Evolutionary conservation across 2,329 filamentous ascomycete genomes (phyloP).

Genomic region (Gnomoniopsis sp.): DNA sequence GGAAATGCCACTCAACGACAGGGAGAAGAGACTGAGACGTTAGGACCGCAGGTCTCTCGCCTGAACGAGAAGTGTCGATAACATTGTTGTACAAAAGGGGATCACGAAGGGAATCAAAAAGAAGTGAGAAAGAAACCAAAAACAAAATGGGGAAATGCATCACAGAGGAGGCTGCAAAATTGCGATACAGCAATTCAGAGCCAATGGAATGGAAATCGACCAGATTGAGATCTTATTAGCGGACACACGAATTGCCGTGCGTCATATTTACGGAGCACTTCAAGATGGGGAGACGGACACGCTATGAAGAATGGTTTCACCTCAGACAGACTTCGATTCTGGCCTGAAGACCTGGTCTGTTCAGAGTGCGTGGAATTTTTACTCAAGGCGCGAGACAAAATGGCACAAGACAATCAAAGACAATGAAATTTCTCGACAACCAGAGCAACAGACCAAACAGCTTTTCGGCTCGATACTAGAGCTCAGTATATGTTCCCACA

Average conservation of each 20-base stretch:
- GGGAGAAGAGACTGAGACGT: conserved; percentile 54
- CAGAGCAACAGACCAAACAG: too few species aligned
- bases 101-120: background rate
- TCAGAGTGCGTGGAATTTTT: background rate
- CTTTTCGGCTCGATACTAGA: too few species aligned
- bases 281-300: background rate
- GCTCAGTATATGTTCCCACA: too few species aligned
- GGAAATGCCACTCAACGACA: conserved; percentile 37
- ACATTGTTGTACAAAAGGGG: background rate
- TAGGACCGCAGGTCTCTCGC: conserved; percentile 25
- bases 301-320: background rate
- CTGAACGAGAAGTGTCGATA: background rate
- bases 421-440: too few species aligned
- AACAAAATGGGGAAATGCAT: background rate
- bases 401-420: too few species aligned
- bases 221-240: background rate
- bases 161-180: background rate
- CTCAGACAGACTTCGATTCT: background rate
- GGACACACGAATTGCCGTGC: background rate
- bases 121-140: background rate
- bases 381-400: too few species aligned
- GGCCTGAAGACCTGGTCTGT: background rate
- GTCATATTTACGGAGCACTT: background rate
- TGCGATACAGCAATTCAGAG: background rate
- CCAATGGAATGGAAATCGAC: background rate